Evolutionary conservation across 352 stramenopile species (phyloP).

Genomic region (Peronospora belbahrii): DNA sequence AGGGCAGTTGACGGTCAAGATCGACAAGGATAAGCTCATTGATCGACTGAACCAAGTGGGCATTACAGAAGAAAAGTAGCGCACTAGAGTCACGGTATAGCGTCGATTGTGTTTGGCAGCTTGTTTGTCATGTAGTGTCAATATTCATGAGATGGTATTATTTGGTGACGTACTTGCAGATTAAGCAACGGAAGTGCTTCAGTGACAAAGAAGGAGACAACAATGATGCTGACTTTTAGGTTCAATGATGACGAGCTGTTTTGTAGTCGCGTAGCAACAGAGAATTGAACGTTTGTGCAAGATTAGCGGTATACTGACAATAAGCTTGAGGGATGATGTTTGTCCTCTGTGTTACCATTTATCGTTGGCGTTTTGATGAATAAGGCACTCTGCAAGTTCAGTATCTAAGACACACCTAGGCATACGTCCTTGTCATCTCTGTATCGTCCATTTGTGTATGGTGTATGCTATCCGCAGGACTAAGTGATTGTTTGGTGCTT

Average conservation of each 20-base stretch:
- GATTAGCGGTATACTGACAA: too few species aligned
- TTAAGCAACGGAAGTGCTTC: slow-evolving; percentile 85
- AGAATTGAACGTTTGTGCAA: background rate
- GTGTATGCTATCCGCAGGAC: too few species aligned
- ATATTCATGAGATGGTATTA: background rate
- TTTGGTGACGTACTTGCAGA: slow-evolving; percentile 27
- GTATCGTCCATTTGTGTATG: too few species aligned
- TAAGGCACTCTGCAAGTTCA: too few species aligned
- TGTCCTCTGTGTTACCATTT: too few species aligned
- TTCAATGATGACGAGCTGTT: background rate
- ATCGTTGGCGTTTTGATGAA: too few species aligned
- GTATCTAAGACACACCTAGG: too few species aligned
- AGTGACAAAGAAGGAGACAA: slow-evolving; percentile 81
- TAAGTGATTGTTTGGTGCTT: too few species aligned
- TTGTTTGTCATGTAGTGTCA: background rate
- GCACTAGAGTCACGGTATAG: slow-evolving; percentile 84
- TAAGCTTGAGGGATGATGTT: too few species aligned
- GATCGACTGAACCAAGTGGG: slow-evolving; percentile 72
- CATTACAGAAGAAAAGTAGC: slow-evolving; percentile 75
- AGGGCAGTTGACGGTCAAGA: slow-evolving; percentile 70
- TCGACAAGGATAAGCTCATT: slow-evolving; percentile 82
- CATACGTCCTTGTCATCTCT: too few species aligned
- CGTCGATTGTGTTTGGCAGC: background rate
- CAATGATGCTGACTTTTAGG: slow-evolving; percentile 55
- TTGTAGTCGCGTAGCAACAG: slow-evolving; percentile 1